Evolutionary conservation across 73 alveolate genomes (phyloP).

Genomic region (Symbiodinium pilosum): DNA sequence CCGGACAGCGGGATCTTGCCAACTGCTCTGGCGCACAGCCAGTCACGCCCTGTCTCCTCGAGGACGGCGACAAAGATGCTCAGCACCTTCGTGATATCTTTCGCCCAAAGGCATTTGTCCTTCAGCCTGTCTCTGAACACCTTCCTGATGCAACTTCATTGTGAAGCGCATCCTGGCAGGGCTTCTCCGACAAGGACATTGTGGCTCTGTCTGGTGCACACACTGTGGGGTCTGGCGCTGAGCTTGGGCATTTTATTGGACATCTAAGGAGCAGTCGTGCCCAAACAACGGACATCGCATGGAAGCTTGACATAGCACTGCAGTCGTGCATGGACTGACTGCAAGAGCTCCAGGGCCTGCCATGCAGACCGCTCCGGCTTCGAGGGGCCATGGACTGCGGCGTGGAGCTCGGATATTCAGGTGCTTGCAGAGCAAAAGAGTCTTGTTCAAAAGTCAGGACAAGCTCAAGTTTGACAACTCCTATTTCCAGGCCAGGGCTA

Average conservation of each 20-base stretch:
- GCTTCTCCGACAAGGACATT: conserved; percentile 95
- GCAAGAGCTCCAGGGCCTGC: conserved; percentile 81
- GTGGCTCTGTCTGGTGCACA: conserved; percentile 96
- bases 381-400: conserved; percentile 76
- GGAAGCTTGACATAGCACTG: not conserved
- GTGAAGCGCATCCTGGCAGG: conserved; percentile 13
- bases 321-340: not conserved
- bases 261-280: not conserved
- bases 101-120: conserved; percentile 16
- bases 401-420: not conserved
- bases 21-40: too few species aligned
- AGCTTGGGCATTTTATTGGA: too few species aligned
- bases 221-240: conserved; percentile 89
- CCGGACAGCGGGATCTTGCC: not conserved
- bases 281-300: not conserved
- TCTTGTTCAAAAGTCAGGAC: not conserved
- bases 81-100: conserved; percentile 50
- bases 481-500: conserved; percentile 21
- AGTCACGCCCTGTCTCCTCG: too few species aligned
- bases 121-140: not conserved
- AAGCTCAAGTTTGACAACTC: conserved; percentile 74
- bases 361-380: conserved; percentile 81
- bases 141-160: not conserved
- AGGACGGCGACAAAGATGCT: conserved; percentile 44
- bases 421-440: too few species aligned